phyloP scores from a whole-genome alignment of 2,329 filamentous ascomycete genomes.

The Claviceps cyperi region DNA sequence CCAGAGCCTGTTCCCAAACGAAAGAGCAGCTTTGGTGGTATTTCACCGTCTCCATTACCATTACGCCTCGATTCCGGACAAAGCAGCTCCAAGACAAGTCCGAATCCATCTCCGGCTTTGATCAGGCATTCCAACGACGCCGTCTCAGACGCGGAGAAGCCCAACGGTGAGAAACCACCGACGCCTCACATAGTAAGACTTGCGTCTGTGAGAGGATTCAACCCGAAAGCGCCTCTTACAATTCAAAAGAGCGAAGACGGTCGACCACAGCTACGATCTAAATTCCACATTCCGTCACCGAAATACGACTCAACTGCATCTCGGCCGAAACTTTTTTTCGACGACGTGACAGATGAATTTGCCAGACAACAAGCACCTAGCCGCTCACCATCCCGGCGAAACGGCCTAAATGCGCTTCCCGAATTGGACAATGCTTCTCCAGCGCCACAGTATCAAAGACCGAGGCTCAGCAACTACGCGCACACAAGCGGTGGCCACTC shows the following conservation, averaged over 20 bases:
- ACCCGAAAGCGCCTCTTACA: background rate
- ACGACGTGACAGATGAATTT: background rate
- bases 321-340: slow-evolving; percentile 1
- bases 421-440: background rate
- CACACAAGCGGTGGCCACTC: background rate
- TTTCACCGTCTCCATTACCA: slow-evolving; percentile 28
- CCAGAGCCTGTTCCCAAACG: slow-evolving; percentile 14
- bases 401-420: background rate
- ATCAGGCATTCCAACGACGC: slow-evolving; percentile 27
- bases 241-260: background rate
- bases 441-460: background rate
- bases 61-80: slow-evolving; percentile 12
- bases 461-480: background rate
- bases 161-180: background rate
- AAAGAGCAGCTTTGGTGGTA: background rate
- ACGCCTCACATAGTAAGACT: slow-evolving; percentile 3
- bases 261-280: slow-evolving; percentile 4
- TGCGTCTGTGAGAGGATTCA: slow-evolving; percentile 1
- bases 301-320: background rate
- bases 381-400: background rate
- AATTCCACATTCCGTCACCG: slow-evolving; percentile 4
- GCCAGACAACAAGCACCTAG: background rate
- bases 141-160: slow-evolving; percentile 14
- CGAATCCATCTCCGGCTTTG: slow-evolving; percentile 39
- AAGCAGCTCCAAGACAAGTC: slow-evolving; percentile 28